phyloP scores from a whole-genome alignment of 2,329 filamentous ascomycete species.

The Fusarium cicatricum region DNA sequence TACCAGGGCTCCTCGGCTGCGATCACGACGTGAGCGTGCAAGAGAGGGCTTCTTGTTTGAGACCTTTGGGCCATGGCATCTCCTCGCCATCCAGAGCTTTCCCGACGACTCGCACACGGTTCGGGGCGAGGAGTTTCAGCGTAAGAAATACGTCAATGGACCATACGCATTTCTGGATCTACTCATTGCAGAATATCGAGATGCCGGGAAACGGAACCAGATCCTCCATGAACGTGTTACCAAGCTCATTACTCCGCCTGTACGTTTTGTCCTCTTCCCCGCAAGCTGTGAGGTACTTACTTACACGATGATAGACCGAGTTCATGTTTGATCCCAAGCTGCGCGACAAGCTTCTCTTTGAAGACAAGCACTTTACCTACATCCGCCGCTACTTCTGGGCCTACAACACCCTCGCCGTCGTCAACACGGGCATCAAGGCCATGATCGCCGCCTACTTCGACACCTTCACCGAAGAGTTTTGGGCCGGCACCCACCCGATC shows the following conservation, averaged over 20 bases:
- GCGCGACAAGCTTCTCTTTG: conserved; percentile 66
- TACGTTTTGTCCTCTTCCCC: neutral
- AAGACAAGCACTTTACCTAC: conserved; percentile 68
- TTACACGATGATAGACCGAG: conserved; percentile 47
- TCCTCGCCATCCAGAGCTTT: conserved; percentile 66
- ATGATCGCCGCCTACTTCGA: conserved; percentile 65
- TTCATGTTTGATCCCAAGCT: conserved; percentile 67
- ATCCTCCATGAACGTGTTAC: conserved; percentile 65
- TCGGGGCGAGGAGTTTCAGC: conserved; percentile 61
- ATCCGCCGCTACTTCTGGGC: conserved; percentile 70
- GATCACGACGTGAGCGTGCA: conserved; percentile 56
- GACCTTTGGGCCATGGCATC: conserved; percentile 67
- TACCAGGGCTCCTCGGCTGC: conserved; percentile 58
- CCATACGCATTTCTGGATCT: conserved; percentile 68
- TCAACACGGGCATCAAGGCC: conserved; percentile 66
- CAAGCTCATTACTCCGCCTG: conserved; percentile 61
- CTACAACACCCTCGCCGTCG: conserved; percentile 66
- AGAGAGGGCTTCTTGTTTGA: conserved; percentile 64
- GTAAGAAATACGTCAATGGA: conserved; percentile 66
- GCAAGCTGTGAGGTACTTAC: neutral
- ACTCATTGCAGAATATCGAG: conserved; percentile 66
- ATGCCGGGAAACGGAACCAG: conserved; percentile 66
- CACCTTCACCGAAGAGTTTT: conserved; percentile 66
- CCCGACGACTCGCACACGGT: conserved; percentile 66
- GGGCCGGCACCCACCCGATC: conserved; percentile 62